Percentiles rank a stretch among this genome's conserved stretches.
Conservation (phyloP, 495 filamentous ascomycete genomes). For the Aspergillus asperescens region DNA sequence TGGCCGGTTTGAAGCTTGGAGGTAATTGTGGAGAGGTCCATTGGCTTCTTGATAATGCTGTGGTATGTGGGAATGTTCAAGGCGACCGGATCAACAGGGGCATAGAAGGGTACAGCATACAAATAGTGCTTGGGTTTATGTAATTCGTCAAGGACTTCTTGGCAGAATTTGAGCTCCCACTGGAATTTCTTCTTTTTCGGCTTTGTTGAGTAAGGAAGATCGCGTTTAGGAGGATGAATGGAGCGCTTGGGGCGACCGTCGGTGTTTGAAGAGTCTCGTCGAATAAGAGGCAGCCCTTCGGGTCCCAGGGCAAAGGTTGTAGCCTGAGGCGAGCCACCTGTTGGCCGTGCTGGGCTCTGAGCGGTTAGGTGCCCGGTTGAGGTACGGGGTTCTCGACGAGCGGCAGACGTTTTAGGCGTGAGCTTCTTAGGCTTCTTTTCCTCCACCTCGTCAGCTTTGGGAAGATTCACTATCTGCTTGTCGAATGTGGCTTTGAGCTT, state of each 20-base stretch:
- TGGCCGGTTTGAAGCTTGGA: constrained; percentile 73
- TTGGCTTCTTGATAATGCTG: constrained; percentile 89
- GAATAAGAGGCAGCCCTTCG: constrained; percentile 84
- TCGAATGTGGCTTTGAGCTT: constrained; percentile 58
- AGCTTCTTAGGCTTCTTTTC: constrained; percentile 58
- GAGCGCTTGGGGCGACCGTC: constrained; percentile 86
- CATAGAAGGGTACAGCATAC: constrained; percentile 65
- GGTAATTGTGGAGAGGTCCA: constrained; percentile 79
- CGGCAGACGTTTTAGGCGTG: constrained; percentile 44
- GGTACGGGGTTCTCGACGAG: constrained; percentile 51
- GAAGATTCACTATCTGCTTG: constrained; percentile 48
- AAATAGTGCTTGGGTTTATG: constrained; percentile 63
- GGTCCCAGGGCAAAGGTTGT: constrained; percentile 77
- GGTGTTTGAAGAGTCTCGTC: constrained; percentile 72
- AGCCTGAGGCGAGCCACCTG: constrained; percentile 46
- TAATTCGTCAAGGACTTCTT: constrained; percentile 72
- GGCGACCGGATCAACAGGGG: constrained; percentile 87
- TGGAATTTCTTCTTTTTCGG: constrained; percentile 90
- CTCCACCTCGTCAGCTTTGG: constrained; percentile 49
- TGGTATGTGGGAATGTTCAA: constrained; percentile 92
- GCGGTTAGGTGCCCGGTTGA: constrained; percentile 34
- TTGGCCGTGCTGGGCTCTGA: constrained; percentile 26
- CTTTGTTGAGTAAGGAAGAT: constrained; percentile 77
- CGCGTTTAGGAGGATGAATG: constrained; percentile 86
- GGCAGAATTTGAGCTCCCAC: constrained; percentile 84